Percentiles rank a stretch among this genome's conserved stretches.
These are phyloP conservation scores for Pyrus pyrifolia DNA, from an alignment of 306 rosid species.

Conservation along the genomic window DNA sequence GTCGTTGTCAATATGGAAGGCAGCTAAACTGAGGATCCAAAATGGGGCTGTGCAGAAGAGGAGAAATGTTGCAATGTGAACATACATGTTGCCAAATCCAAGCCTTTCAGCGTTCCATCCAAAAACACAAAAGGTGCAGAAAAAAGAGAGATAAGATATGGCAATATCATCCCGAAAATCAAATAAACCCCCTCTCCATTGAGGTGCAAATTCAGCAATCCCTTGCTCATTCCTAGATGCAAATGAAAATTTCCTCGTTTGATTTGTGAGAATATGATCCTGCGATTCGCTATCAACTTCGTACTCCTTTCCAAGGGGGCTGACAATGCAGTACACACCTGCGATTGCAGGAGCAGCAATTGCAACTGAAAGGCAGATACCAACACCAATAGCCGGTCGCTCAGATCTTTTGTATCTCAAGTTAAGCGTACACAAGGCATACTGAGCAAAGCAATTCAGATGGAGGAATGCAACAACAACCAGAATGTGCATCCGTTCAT, in stretches of 20 bases:
- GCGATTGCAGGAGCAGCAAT: slow-evolving; percentile 45
- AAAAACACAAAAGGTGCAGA: slow-evolving; percentile 41
- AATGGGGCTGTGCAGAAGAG: slow-evolving; percentile 52
- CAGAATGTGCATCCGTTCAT: slow-evolving; percentile 42
- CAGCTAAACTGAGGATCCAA: slow-evolving; percentile 42
- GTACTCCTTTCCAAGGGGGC: slow-evolving; percentile 57
- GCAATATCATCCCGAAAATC: slow-evolving; percentile 32
- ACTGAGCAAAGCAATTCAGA: slow-evolving; percentile 54
- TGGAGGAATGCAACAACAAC: slow-evolving; percentile 46
- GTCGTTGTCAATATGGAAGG: slow-evolving; percentile 32
- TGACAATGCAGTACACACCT: slow-evolving; percentile 32
- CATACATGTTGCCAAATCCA: slow-evolving; percentile 45
- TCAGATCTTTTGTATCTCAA: slow-evolving; percentile 35
- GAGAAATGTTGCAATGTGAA: slow-evolving; percentile 39
- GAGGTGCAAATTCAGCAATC: slow-evolving; percentile 27
- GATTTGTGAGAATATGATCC: slow-evolving; percentile 3
- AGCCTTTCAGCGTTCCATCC: slow-evolving; percentile 51
- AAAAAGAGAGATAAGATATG: slow-evolving; percentile 23
- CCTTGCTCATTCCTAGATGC: slow-evolving; percentile 26
- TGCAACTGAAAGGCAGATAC: slow-evolving; percentile 39
- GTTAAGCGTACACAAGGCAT: slow-evolving; percentile 58
- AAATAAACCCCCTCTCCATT: slow-evolving; percentile 53
- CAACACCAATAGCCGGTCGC: slow-evolving; percentile 42
- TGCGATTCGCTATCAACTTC: slow-evolving; percentile 33
- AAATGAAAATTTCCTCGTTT: slow-evolving; percentile 19